Base-by-base conservation (phyloP, 345 rosid species). In the Corchorus capsularis region DNA sequence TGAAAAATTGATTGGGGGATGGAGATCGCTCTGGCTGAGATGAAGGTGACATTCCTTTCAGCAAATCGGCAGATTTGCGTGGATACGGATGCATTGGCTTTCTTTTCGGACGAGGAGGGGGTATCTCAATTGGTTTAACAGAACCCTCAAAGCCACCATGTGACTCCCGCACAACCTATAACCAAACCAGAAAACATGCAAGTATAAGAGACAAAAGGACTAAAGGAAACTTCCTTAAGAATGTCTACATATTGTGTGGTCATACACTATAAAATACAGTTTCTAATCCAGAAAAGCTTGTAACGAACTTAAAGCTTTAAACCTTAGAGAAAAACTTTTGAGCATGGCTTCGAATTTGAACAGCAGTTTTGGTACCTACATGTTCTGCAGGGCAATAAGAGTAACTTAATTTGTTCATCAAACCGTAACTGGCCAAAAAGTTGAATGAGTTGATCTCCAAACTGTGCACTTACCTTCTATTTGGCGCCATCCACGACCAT, bases 271-370 rank as follows among this genome's bases (percentile, higher is more conserved):
- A 6, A 6, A 41, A 71, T 5, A 8, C 15, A 19, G 32, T 32
- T 62, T 17, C 62, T n/a, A 52, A 63, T 49, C 57, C n/a, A 50
- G 61, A 22, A 75, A 63, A n/a, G 39, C 32, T 50, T 19, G 43
- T 13, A 75, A n/a, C 16, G 41, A 35, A 72, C 50, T 63, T 19
- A 47, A 49, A 55, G 66, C 34, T 79, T 57, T 64, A 75, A 64
- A 95, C 98, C 97, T 93, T 94, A 37, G 94, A 86, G 90, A 94
- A 94, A 81, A 90, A 91, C 78, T 94, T 94, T 79, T 94, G 98
- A 81, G 98, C 97, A 85, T 94, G 98, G 92, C 98, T 93, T 82
- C 98, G 89, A 66, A 93, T 91, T 83, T 93, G 98, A 80, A 94
- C 94, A 39, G 97, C 94, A 22, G 97, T 89, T 86, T 94, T 94